These are phyloP conservation scores for Trichophyton simii DNA, from an alignment of 2,329 filamentous ascomycete genomes.

Conservation along the genomic window DNA sequence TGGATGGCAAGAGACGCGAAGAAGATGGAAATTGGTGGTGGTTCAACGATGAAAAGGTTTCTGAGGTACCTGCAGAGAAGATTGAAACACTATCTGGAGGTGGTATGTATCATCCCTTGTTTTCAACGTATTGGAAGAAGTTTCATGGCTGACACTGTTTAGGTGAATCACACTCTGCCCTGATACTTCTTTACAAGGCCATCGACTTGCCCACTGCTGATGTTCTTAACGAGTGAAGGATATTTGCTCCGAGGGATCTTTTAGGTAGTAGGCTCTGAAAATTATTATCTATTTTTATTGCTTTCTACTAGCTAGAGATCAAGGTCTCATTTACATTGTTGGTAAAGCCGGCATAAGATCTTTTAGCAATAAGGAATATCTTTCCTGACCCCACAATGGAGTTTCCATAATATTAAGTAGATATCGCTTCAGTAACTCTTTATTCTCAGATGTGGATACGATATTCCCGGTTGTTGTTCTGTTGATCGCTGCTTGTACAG, in stretches of 20 bases:
- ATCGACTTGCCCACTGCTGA: slow-evolving; percentile 36
- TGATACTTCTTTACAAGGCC: slow-evolving; percentile 40
- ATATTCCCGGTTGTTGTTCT: background rate
- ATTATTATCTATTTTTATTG: background rate
- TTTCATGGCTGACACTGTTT: background rate
- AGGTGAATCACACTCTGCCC: slow-evolving; percentile 40
- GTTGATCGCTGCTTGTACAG: background rate
- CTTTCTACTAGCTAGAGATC: background rate
- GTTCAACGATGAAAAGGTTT: slow-evolving; percentile 98
- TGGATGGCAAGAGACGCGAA: slow-evolving; percentile 55
- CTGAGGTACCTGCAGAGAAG: slow-evolving; percentile 81
- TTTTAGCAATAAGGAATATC: background rate
- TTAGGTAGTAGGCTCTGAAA: background rate
- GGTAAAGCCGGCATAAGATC: background rate
- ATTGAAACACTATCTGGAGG: slow-evolving; percentile 83
- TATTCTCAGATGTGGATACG: background rate
- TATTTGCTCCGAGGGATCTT: background rate
- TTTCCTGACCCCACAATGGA: background rate
- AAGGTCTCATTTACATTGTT: background rate
- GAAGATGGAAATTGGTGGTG: slow-evolving; percentile 99
- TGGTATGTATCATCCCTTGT: slow-evolving; percentile 39
- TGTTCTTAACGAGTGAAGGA: slow-evolving; percentile 20
- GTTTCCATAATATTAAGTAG: background rate
- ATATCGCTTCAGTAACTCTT: background rate
- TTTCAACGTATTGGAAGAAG: background rate